Evolutionary conservation across 768 basidiomycete species (phyloP).

Genomic region (Amanita exitialis): DNA sequence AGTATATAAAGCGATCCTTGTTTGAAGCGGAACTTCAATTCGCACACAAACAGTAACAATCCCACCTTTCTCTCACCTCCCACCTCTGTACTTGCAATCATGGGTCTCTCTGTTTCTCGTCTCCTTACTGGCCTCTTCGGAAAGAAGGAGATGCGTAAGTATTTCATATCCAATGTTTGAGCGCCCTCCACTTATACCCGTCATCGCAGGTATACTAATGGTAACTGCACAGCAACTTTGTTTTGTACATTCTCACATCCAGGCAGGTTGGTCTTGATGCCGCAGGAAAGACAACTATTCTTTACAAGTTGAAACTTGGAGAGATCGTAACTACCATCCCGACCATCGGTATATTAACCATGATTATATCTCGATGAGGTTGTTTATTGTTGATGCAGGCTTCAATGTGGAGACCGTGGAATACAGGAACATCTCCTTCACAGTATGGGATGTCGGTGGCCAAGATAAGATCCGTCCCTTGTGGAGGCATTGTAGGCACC

Average conservation of each 20-base stretch:
- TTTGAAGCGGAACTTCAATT: conserved; percentile 35
- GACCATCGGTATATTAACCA: conserved; percentile 76
- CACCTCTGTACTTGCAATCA: conserved; percentile 30
- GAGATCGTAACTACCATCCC: conserved; percentile 99
- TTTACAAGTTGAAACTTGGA: conserved; percentile 99
- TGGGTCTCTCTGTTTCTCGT: conserved; percentile 73
- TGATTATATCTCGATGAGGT: conserved; percentile 7
- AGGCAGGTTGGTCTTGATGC: conserved; percentile 95
- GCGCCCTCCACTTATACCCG: conserved; percentile 20
- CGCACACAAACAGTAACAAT: conserved; percentile 29
- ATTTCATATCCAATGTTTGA: conserved; percentile 13
- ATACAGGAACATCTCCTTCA: conserved; percentile 99
- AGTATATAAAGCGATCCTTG: conserved; percentile 10
- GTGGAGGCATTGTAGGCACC: conserved; percentile 96
- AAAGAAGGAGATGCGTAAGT: conserved; percentile 99
- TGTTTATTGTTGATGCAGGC: conserved; percentile 40
- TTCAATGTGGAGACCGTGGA: conserved; percentile 99
- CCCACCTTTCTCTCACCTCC: conserved; percentile 15
- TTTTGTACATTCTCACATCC: conserved; percentile 9
- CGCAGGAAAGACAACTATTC: conserved; percentile 96
- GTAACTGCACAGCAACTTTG: conserved; percentile 28
- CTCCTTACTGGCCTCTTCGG: conserved; percentile 83
- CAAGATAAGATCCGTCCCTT: conserved; percentile 99
- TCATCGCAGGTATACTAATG: conserved; percentile 85
- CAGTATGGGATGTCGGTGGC: conserved; percentile 99